These are phyloP conservation scores for Oryza meyeriana DNA, from an alignment of 176 grass and related monocot genomes.

Conservation along the genomic window DNA sequence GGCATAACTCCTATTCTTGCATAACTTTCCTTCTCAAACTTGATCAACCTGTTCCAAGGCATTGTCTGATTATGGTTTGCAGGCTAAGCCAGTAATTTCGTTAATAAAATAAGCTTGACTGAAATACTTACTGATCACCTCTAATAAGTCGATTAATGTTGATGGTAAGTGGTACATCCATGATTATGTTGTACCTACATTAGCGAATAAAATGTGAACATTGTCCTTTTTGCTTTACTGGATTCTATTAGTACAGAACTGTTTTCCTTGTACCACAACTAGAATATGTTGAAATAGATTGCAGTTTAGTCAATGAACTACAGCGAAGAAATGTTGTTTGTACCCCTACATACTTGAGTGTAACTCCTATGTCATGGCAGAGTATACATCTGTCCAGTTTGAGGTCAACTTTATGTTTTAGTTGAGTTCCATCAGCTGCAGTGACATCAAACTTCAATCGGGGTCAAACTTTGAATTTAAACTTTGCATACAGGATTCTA, in stretches of 20 bases:
- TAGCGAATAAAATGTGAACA: not conserved
- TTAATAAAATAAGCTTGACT: not conserved
- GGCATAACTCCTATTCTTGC: slow-evolving; percentile 63
- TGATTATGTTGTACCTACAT: slow-evolving; percentile 58
- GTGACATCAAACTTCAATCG: not conserved
- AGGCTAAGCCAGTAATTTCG: not conserved
- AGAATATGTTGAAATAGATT: not conserved
- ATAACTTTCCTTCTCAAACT: slow-evolving; percentile 57
- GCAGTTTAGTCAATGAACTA: not conserved
- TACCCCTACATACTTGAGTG: slow-evolving; percentile 23
- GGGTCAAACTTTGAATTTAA: not conserved
- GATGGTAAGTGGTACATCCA: slow-evolving; percentile 53
- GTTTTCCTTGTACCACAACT: not conserved
- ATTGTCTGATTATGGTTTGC: not conserved
- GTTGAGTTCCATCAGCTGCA: slow-evolving; percentile 48
- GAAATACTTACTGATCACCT: slow-evolving; percentile 46
- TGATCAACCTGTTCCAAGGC: slow-evolving; percentile 35
- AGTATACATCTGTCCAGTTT: slow-evolving; percentile 45
- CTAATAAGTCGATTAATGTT: slow-evolving; percentile 39
- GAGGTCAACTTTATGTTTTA: slow-evolving; percentile 52
- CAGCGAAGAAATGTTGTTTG: not conserved
- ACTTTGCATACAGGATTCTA: not conserved
- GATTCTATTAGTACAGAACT: not conserved
- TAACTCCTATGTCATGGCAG: slow-evolving; percentile 68
- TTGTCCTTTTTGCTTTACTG: not conserved